A percentile compares a stretch with the other conserved stretches of the same genome.
These are phyloP conservation scores for Chlamydomonas eustigma DNA, from an alignment of 139 green algal genomes.

Conservation along the genomic window DNA sequence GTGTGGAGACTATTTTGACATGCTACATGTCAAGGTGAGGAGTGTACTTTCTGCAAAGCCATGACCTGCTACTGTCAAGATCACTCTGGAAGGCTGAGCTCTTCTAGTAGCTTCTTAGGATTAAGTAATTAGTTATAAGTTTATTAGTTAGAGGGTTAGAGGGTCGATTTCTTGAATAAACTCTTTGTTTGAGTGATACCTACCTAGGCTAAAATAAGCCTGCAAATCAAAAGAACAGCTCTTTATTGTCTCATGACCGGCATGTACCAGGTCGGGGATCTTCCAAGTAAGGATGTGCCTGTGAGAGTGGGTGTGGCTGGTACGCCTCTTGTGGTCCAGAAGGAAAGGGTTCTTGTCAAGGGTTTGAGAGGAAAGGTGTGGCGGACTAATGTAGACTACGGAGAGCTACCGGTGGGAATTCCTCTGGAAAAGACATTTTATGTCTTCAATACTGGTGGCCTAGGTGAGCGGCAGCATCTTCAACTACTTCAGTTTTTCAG, in stretches of 20 bases:
- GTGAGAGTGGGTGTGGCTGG: constrained; percentile 51
- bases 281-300: constrained; percentile 38
- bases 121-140: no score
- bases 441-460: constrained; percentile 46
- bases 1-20: constrained; percentile 55
- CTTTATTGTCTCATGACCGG: background rate
- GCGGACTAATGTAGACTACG: constrained; percentile 29
- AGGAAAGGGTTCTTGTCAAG: constrained; percentile 34
- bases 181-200: no score
- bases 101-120: no score
- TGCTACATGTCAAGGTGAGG: constrained; percentile 44
- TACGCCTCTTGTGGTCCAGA: constrained; percentile 49
- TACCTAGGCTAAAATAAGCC: no score
- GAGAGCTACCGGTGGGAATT: constrained; percentile 27
- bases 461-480: constrained; percentile 38
- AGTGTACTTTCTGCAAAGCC: no score
- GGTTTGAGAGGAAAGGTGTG: constrained; percentile 20
- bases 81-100: no score
- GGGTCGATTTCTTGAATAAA: no score
- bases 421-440: constrained; percentile 31
- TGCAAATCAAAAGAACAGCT: no score
- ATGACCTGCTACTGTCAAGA: no score
- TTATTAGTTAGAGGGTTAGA: no score
- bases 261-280: constrained; percentile 43
- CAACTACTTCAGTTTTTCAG: no score